Conservation (phyloP, 2,329 filamentous ascomycete species). For the Aspergillus nomiae region DNA sequence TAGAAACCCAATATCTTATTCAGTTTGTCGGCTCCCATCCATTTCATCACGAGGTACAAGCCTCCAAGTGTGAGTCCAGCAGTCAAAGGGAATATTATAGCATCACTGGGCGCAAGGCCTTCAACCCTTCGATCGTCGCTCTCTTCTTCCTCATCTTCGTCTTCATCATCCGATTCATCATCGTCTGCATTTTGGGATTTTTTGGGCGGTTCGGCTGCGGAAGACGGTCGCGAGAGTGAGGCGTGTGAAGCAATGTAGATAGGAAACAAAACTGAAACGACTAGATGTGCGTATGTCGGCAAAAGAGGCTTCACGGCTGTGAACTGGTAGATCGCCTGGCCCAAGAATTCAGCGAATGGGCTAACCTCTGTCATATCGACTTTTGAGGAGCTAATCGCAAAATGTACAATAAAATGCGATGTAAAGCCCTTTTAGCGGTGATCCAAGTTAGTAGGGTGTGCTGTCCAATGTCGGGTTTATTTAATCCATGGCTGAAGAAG, state of each 20-base stretch:
- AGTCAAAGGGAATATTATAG: constrained; percentile 78
- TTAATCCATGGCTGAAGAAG: constrained; percentile 13
- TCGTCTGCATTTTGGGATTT: constrained; percentile 40
- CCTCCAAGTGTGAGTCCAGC: constrained; percentile 71
- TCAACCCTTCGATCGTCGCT: constrained; percentile 62
- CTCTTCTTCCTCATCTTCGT: constrained; percentile 56
- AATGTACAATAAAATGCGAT: background rate
- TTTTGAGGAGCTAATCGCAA: background rate
- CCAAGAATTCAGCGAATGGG: constrained; percentile 42
- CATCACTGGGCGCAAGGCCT: constrained; percentile 74
- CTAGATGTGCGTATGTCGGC: constrained; percentile 62
- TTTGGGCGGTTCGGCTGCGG: constrained; percentile 66
- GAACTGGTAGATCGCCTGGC: constrained; percentile 48
- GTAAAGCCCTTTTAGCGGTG: background rate
- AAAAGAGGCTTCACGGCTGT: constrained; percentile 48
- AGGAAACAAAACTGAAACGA: constrained; percentile 72
- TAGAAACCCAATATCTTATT: constrained; percentile 84
- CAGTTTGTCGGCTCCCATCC: constrained; percentile 75
- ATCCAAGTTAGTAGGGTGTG: background rate
- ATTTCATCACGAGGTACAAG: constrained; percentile 87
- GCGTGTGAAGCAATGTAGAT: constrained; percentile 85
- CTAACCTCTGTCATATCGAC: constrained; percentile 36
- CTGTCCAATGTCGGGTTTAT: background rate
- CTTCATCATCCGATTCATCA: constrained; percentile 36
- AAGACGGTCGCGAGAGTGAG: constrained; percentile 80